Conservation (phyloP, 2,329 filamentous ascomycete genomes). For the Aphanocladium album region DNA sequence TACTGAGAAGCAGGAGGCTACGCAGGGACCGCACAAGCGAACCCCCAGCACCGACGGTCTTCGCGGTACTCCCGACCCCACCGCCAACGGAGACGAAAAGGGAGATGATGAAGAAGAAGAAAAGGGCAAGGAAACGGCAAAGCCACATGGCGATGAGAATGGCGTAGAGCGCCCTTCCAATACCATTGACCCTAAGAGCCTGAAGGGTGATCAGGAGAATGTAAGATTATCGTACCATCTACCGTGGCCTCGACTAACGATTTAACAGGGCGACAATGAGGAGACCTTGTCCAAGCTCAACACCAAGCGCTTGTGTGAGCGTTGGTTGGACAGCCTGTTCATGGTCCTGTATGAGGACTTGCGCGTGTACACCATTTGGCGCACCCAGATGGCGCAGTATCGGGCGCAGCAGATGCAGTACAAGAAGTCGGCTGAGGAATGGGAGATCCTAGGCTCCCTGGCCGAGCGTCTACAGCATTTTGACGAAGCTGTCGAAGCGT, state of each 20-base stretch:
- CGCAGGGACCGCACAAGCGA: slow-evolving; percentile 48
- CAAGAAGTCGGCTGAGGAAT: slow-evolving; percentile 94
- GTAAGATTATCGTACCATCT: slow-evolving; percentile 37
- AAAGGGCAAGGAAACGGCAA: slow-evolving; percentile 28
- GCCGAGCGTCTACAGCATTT: slow-evolving; percentile 89
- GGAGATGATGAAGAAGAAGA: slow-evolving; percentile 33
- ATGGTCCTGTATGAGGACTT: slow-evolving; percentile 99
- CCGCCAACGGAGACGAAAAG: slow-evolving; percentile 43
- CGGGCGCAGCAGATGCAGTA: slow-evolving; percentile 90
- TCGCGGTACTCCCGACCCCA: slow-evolving; percentile 61
- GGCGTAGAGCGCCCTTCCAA: slow-evolving; percentile 73
- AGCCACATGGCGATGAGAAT: slow-evolving; percentile 34
- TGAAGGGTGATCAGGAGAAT: slow-evolving; percentile 70
- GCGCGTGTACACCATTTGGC: slow-evolving; percentile 98
- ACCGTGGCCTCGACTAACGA: slow-evolving; percentile 18
- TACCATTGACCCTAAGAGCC: slow-evolving; percentile 69
- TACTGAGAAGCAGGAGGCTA: slow-evolving; percentile 69
- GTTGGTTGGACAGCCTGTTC: slow-evolving; percentile 97
- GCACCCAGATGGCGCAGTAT: slow-evolving; percentile 95
- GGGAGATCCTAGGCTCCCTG: slow-evolving; percentile 93
- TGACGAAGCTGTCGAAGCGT: slow-evolving; percentile 89
- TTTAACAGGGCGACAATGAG: slow-evolving; percentile 54
- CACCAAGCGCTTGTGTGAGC: slow-evolving; percentile 94
- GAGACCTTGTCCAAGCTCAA: slow-evolving; percentile 84
- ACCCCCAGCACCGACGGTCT: slow-evolving; percentile 78